Evolutionary conservation across 768 basidiomycete genomes (phyloP), one percentile per base, ranked within the genome.

Genomic region (Inosperma sp.): DNA sequence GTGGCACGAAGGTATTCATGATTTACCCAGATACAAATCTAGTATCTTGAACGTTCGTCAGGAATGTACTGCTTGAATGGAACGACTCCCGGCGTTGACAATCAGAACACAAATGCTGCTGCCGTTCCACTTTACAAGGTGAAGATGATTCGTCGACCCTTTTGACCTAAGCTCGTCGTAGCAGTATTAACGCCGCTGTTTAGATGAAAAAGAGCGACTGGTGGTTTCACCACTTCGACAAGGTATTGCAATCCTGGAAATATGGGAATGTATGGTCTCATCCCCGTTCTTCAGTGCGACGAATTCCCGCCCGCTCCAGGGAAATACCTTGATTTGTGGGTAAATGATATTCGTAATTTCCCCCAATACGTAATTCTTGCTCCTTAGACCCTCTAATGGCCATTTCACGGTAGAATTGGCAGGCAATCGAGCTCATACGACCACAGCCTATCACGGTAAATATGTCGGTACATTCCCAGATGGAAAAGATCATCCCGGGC

Each of bases 351-450:
- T 7, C 39, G 13, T 26, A 5, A 8, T 1, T 4, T 3, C n/a
- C 1, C 12, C 21, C 14, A n/a, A 12, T 35, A 51, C 23, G 27
- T 21, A 19, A 29, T 43, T 27, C 5, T 25, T 37, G 19, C 13
- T 14, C 5, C 23, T 13, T 25, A 63, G 63, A 23, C 65, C 67
- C 6, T 66, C 67, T 0, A 66, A 66, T 25, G 68, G 69, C 5
- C 43, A 55, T 8, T 71, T 72, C 33, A 70, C 71, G 3, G 66
- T 71, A 2, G 70, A 72, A 54, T 50, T 65, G 19, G 65, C 69
- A 19, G 62, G 60, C 4, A 72, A 72, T 40, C 61, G 67, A 3
- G 65, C 62, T 5, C 64, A 68, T 17, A 71, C 70, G 17, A 59
- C 66, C 6, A 62, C 66, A 1, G 62, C 56, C 13, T 55, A 58